A percentile compares a stretch with the other conserved stretches of the same genome.
These are phyloP conservation scores for Metschnikowia anglica DNA, from an alignment of 805 yeast genomes.

Conservation along the genomic window DNA sequence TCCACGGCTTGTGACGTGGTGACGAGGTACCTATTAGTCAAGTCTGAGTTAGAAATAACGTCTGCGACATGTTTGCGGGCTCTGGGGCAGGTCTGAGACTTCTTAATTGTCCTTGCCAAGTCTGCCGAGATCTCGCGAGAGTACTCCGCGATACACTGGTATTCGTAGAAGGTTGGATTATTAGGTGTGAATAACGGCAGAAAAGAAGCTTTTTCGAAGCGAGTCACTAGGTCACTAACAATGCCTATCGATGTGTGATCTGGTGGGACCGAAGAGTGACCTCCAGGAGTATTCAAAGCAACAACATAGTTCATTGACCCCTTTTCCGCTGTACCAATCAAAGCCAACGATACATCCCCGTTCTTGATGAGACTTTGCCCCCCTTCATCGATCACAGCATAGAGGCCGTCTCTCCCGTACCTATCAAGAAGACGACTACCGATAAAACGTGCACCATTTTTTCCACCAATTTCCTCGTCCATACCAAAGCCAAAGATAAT, in stretches of 20 bases:
- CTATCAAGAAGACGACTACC: slow-evolving; percentile 8
- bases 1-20: slow-evolving; percentile 39
- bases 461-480: slow-evolving; percentile 20
- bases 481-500: slow-evolving; percentile 17
- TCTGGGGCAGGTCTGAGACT: slow-evolving; percentile 32
- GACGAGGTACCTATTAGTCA: slow-evolving; percentile 27
- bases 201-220: slow-evolving; percentile 58
- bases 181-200: slow-evolving; percentile 43
- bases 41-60: slow-evolving; percentile 17
- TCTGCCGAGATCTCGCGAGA: slow-evolving; percentile 24
- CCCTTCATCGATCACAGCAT: slow-evolving; percentile 21
- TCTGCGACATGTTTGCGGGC: slow-evolving; percentile 29
- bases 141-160: slow-evolving; percentile 60
- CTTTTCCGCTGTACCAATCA: slow-evolving; percentile 19
- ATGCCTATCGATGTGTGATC: slow-evolving; percentile 79
- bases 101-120: slow-evolving; percentile 29
- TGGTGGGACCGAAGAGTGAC: slow-evolving; percentile 78
- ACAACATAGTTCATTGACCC: slow-evolving; percentile 15
- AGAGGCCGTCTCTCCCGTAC: slow-evolving; percentile 15
- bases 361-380: slow-evolving; percentile 12
- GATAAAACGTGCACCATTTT: slow-evolving; percentile 13
- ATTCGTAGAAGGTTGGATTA: slow-evolving; percentile 60
- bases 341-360: slow-evolving; percentile 13
- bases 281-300: slow-evolving; percentile 62
- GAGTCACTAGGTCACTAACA: slow-evolving; percentile 53